These are phyloP conservation scores for Syncephalastrum racemosum DNA, from an alignment of 371 early-diverging fungal genomes.

Conservation along the genomic window DNA sequence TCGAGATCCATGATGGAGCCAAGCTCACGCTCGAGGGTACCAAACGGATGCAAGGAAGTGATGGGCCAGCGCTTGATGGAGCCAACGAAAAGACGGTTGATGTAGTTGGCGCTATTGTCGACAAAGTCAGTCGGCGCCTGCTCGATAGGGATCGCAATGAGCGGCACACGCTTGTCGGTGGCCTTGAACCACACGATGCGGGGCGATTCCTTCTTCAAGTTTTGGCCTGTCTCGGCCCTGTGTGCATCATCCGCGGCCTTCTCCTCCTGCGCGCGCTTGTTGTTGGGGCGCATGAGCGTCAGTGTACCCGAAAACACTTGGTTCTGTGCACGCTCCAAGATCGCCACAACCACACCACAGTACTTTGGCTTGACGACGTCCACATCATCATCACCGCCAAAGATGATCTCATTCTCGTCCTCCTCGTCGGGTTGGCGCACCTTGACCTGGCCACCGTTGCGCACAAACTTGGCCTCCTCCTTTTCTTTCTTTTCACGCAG, in stretches of 20 bases:
- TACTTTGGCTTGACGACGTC: slow-evolving; percentile 60
- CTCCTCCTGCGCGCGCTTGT: slow-evolving; percentile 55
- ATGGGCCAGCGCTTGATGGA: slow-evolving; percentile 72
- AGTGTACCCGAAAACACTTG: slow-evolving; percentile 67
- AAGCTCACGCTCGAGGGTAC: slow-evolving; percentile 57
- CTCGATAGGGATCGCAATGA: slow-evolving; percentile 74
- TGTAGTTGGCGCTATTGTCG: slow-evolving; percentile 55
- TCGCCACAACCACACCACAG: slow-evolving; percentile 67
- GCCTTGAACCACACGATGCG: slow-evolving; percentile 86
- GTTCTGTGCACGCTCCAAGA: slow-evolving; percentile 62
- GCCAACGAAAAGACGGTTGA: slow-evolving; percentile 49
- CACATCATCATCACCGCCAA: slow-evolving; percentile 58
- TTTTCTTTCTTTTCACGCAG: slow-evolving; percentile 55
- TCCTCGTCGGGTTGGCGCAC: slow-evolving; percentile 48
- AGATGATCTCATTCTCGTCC: slow-evolving; percentile 50
- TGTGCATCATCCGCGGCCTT: slow-evolving; percentile 41
- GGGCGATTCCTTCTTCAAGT: slow-evolving; percentile 37
- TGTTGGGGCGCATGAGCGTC: slow-evolving; percentile 58
- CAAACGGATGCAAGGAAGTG: slow-evolving; percentile 68
- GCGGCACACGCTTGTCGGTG: slow-evolving; percentile 78
- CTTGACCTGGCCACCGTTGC: slow-evolving; percentile 44
- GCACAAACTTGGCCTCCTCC: slow-evolving; percentile 51
- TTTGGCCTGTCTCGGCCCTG: slow-evolving; percentile 19
- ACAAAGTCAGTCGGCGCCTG: slow-evolving; percentile 71
- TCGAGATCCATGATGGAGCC: slow-evolving; percentile 69